Conservation (phyloP, 2,329 filamentous ascomycete genomes). For the Botrytis squamosa region DNA sequence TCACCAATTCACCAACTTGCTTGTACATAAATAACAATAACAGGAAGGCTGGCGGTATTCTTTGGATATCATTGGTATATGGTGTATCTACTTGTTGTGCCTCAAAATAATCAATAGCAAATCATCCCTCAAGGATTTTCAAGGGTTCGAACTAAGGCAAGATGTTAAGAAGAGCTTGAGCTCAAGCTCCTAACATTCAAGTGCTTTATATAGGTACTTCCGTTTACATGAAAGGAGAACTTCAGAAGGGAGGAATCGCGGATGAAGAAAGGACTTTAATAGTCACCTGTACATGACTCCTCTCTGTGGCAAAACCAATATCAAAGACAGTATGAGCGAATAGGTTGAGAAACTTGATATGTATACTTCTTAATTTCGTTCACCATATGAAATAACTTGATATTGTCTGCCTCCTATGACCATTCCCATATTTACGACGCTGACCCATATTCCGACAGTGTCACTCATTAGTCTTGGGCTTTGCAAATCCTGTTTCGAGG, state of each 20-base stretch:
- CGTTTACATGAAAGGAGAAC: too few species aligned
- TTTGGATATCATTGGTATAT: not conserved
- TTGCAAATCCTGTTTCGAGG: not conserved
- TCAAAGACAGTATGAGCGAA: not conserved
- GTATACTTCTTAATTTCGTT: not conserved
- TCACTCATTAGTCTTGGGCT: not conserved
- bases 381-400: not conserved
- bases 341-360: not conserved
- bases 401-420: not conserved
- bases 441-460: not conserved
- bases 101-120: too few species aligned
- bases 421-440: not conserved
- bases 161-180: not conserved
- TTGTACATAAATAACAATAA: not conserved
- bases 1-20: not conserved
- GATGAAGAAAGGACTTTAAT: not conserved
- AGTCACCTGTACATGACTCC: not conserved
- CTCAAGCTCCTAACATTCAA: not conserved
- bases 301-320: not conserved
- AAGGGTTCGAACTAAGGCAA: not conserved
- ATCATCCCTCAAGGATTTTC: not conserved
- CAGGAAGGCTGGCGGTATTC: not conserved
- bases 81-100: not conserved
- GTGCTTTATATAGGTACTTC: not conserved
- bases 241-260: too few species aligned